Base-by-base conservation (phyloP, 306 rosid species). In the Trifolium dubium region DNA sequence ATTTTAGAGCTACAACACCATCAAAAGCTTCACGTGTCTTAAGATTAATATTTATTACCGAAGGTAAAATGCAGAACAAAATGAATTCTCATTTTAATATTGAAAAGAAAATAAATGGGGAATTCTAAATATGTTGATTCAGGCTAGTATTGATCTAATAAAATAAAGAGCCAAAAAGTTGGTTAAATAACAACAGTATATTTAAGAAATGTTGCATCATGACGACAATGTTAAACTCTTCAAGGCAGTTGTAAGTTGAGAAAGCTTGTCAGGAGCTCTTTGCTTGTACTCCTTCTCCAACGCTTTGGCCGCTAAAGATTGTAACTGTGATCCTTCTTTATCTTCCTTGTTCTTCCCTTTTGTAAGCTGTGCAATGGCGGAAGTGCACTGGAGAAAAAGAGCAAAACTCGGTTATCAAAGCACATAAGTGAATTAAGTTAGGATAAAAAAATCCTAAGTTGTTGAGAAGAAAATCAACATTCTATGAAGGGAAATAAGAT, bases 221-320 rank as follows among this genome's bases (percentile, higher is more conserved):
- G 88, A 85, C n/a, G 93, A 82, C 78, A 92, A 83, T 63, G 90
- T 82, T 82, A 95, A 81, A 83, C 82, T 79, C 83, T 86, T 89
- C 66, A 95, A 73, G 62, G 89, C 93, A 15, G 93, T 55, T n/a
- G 88, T 82, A 61, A 95, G 88, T 78, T 90, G 97, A 83, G 92
- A 83, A 44, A 95, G 96, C 81, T 90, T 92, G 64, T 81, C 96
- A 0, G 98, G 96, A 70, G 99, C 93, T 85, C 90, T 95, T 82
- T 92, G 97, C 88, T 84, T 95, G 89, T 88, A 92, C 64, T 92
- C 96, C 80, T 90, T 90, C 95, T 92, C 96, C 88, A 95, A 81
- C 0, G 86, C 98, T 72, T 83, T 75, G 74, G 83, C 93, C 28
- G 93, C 92, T 66, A 95, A 83, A 78, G 96, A 87, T 41, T 87